Conservation (phyloP, 805 yeast genomes). For the Suhomyces canberraensis region DNA sequence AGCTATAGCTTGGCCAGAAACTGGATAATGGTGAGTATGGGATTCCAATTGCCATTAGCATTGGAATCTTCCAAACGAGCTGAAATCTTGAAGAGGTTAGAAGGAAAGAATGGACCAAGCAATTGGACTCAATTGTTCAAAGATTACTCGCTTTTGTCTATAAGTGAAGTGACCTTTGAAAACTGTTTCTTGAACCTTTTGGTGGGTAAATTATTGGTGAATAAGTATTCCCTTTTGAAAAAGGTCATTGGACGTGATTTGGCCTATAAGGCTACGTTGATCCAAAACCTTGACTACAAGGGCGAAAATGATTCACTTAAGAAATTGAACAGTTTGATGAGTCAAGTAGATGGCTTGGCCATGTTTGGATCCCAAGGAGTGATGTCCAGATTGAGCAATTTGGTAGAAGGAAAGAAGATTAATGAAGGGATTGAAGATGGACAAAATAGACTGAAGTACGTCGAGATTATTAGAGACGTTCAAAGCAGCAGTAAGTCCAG, state of each 20-base stretch:
- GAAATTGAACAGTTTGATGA: constrained; percentile 23
- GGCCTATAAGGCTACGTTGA: constrained; percentile 22
- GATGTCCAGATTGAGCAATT: constrained; percentile 26
- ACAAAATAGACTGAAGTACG: constrained; percentile 27
- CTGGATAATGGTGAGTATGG: constrained; percentile 27
- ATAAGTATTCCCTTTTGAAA: constrained; percentile 17
- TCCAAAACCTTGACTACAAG: constrained; percentile 28
- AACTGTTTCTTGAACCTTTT: constrained; percentile 29
- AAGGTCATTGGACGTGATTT: constrained; percentile 22
- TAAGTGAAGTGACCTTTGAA: constrained; percentile 33
- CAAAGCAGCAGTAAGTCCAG: constrained; percentile 1
- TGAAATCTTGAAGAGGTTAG: constrained; percentile 14
- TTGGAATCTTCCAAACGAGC: constrained; percentile 14
- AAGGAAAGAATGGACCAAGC: constrained; percentile 9
- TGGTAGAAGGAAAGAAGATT: constrained; percentile 20
- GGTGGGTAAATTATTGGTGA: constrained; percentile 24
- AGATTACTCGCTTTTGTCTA: constrained; percentile 27
- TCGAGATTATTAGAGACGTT: constrained; percentile 18
- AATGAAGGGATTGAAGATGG: constrained; percentile 25
- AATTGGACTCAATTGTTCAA: constrained; percentile 14
- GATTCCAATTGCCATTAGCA: constrained; percentile 26
- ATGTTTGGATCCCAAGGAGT: constrained; percentile 27
- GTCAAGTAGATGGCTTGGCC: constrained; percentile 29
- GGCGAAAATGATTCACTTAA: constrained; percentile 22
- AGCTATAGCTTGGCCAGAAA: constrained; percentile 8